phyloP scores from a whole-genome alignment of 345 rosid genomes.

The Streptanthus diversifolius region DNA sequence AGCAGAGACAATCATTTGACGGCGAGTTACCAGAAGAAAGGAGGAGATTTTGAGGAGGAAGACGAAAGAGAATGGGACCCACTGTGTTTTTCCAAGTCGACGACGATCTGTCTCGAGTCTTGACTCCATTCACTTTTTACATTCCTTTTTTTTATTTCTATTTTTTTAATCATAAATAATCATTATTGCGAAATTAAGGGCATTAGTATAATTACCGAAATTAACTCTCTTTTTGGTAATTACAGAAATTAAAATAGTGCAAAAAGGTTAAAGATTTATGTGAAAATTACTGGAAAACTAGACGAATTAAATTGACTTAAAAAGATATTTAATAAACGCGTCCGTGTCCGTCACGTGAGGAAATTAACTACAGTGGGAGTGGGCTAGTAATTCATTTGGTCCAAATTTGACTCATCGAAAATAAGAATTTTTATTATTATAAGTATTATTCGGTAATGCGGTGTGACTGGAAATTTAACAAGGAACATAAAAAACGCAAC shows the following conservation, averaged over 20 bases:
- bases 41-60: conserved; percentile 6
- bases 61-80: neutral
- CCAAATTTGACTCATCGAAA: neutral
- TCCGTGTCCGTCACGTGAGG: conserved; percentile 11
- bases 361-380: conserved; percentile 1
- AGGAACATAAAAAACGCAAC: neutral
- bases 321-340: neutral
- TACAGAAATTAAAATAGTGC: neutral
- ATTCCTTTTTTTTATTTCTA: neutral
- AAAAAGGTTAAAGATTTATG: neutral
- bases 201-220: neutral
- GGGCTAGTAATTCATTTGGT: neutral
- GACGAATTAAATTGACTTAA: conserved; percentile 1
- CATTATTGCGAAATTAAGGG: neutral
- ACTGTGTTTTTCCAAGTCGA: conserved; percentile 17
- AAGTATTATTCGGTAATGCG: conserved; percentile 4
- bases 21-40: conserved; percentile 1
- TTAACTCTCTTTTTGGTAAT: neutral
- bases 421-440: neutral
- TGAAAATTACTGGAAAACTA: neutral
- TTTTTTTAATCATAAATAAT: neutral
- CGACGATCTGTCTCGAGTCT: conserved; percentile 13
- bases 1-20: conserved; percentile 4
- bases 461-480: conserved; percentile 11
- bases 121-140: neutral